Conservation (phyloP, 23 red algal genomes). For the Chondrus crispus region DNA sequence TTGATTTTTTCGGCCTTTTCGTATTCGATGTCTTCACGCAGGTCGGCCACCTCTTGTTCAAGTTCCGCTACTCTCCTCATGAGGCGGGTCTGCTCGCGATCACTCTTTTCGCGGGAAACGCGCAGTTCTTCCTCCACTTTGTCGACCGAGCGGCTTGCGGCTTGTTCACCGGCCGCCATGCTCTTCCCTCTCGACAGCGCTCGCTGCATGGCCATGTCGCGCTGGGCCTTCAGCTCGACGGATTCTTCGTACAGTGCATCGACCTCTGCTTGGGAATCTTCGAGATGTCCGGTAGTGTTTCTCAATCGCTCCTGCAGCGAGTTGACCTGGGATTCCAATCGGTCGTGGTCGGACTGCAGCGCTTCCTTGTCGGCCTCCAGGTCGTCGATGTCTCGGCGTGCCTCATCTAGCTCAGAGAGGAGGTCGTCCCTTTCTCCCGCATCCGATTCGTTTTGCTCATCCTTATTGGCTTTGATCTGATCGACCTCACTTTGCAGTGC, state of each 20-base stretch:
- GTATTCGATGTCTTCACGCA: conserved; percentile 51
- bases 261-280: conserved; percentile 34
- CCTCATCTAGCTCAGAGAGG: not conserved
- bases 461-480: not conserved
- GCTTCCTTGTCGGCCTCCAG: conserved; percentile 24
- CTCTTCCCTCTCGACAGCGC: conserved; percentile 9
- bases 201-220: conserved; percentile 50
- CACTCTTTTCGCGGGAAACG: not conserved
- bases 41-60: conserved; percentile 3
- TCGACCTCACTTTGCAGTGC: conserved; percentile 33
- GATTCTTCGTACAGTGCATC: not conserved
- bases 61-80: conserved; percentile 29
- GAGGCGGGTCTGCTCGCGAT: conserved; percentile 38
- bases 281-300: not conserved
- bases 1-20: conserved; percentile 49
- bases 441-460: not conserved
- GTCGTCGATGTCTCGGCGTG: conserved; percentile 10
- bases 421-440: not conserved
- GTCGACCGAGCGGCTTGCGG: not conserved
- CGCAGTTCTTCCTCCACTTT: conserved; percentile 22
- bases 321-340: not conserved
- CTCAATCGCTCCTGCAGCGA: not conserved
- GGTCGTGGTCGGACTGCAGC: conserved; percentile 30
- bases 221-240: conserved; percentile 27
- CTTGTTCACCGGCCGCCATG: not conserved